Evolutionary conservation across 306 rosid genomes (phyloP).

Genomic region (Styphnolobium japonicum): DNA sequence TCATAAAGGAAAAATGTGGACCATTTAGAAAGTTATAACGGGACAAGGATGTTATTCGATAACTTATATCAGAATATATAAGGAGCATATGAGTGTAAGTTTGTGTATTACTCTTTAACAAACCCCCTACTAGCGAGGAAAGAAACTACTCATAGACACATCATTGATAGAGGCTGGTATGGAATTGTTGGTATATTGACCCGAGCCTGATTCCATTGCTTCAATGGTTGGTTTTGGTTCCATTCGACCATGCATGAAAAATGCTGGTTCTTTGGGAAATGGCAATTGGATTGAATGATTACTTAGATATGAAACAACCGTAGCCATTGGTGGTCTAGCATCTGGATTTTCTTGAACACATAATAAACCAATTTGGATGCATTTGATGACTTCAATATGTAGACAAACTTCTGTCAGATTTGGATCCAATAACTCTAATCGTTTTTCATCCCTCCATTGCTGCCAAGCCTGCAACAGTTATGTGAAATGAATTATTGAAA

Average conservation of each 20-base stretch:
- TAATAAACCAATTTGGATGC: slow-evolving; percentile 35
- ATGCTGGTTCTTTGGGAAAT: slow-evolving; percentile 27
- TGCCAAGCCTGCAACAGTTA: slow-evolving; percentile 27
- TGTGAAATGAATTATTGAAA: not conserved
- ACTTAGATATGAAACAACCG: slow-evolving; percentile 17
- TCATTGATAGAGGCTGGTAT: not conserved
- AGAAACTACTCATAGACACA: not conserved
- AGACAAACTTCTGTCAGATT: not conserved
- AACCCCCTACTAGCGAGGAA: not conserved
- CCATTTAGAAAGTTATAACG: no score
- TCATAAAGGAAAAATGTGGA: no score
- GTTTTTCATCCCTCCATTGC: slow-evolving; percentile 23
- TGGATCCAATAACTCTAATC: not conserved
- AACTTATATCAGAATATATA: no score
- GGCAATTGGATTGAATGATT: slow-evolving; percentile 19
- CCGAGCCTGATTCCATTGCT: not conserved
- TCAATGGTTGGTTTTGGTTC: not conserved
- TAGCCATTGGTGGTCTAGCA: slow-evolving; percentile 36
- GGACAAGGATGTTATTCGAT: no score
- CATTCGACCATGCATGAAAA: not conserved
- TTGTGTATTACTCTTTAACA: no score
- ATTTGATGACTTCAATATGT: not conserved
- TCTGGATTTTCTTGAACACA: no score
- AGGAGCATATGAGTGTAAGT: no score
- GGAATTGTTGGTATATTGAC: not conserved